Evolutionary conservation across 768 basidiomycete genomes (phyloP), one percentile per base, ranked within the genome.

Genomic region (Leucosporidium scottii): DNA sequence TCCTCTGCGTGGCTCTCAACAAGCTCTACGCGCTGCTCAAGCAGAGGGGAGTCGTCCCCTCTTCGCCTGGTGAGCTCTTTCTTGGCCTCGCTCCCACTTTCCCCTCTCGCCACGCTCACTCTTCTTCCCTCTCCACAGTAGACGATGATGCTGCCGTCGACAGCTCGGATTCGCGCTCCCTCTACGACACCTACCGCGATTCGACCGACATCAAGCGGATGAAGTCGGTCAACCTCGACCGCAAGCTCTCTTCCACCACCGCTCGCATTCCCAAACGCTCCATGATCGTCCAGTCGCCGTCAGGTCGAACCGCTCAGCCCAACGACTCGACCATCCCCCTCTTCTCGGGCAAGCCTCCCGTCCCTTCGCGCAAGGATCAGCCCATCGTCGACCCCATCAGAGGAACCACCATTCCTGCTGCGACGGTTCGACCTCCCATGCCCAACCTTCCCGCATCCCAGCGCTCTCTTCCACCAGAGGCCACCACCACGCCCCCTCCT

Each of bases 201-300:
- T 88, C 90, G 39, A 84, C 82, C 73, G 93, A 96, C 72, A 91
- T 93, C 77, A 91, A 94, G 85, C 85, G 90, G 47, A 88, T 97
- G 85, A 93, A 91, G 79, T 89, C 90, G 15, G 90, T 91, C 51
- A 90, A 93, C 78, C 83, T 99, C 47, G 92, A 97, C 79, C 88
- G 96, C 62, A 98, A 98, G 77, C 81, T 94, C 51, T 96, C 93
- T 36, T 90, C 93, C 18, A 75, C 74, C 59, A 94, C 91, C 3
- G 91, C 96, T 31, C 85, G 89, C 56, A 76, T 94, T 65, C 91
- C 94, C 8, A 93, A 91, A 78, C 87, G 93, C 48, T 96, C 94
- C 30, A 98, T 91, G 12, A 87, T 99, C 51, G 87, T 99, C 59
- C 94, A 99, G 78, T 91, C 90, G 74, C 96, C 96, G 51, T 84